These are phyloP conservation scores for Pseudogymnoascus sp. DNA, from an alignment of 2,329 filamentous ascomycete genomes.

Conservation along the genomic window DNA sequence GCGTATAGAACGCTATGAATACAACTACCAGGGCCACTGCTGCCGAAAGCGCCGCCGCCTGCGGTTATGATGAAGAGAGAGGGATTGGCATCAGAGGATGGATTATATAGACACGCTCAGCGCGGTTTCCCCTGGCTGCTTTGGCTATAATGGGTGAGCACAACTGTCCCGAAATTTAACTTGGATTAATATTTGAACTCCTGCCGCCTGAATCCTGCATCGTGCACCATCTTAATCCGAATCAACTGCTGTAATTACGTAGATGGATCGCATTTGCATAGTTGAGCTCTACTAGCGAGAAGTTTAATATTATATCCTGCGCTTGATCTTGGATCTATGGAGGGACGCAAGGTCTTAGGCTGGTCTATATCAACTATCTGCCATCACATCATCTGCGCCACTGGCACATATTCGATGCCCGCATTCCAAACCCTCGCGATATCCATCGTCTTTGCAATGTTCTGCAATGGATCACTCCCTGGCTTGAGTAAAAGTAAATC, in stretches of 20 bases:
- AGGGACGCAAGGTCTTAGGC: too few relatives aligned
- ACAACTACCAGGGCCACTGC: neutral
- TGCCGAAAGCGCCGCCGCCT: neutral
- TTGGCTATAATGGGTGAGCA: neutral
- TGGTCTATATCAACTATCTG: neutral
- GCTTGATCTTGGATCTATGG: too few relatives aligned
- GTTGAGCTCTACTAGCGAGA: too few relatives aligned
- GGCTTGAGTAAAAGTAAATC: slow-evolving; percentile 11
- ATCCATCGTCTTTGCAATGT: slow-evolving; percentile 11
- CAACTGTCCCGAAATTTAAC: too few relatives aligned
- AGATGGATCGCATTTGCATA: too few relatives aligned
- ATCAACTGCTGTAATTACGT: too few relatives aligned
- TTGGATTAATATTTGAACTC: too few relatives aligned
- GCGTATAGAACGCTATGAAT: neutral
- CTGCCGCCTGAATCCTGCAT: too few relatives aligned
- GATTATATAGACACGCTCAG: neutral
- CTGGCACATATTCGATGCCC: slow-evolving; percentile 10
- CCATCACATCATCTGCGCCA: neutral
- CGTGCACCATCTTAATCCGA: too few relatives aligned
- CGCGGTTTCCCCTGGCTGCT: neutral
- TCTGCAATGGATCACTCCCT: slow-evolving; percentile 7
- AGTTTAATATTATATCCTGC: too few relatives aligned
- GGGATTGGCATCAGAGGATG: neutral
- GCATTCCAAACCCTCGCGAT: slow-evolving; percentile 12
- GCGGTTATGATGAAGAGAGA: neutral